Conservation (phyloP, 2,329 filamentous ascomycete species). For the Aspergillus intermedius region DNA sequence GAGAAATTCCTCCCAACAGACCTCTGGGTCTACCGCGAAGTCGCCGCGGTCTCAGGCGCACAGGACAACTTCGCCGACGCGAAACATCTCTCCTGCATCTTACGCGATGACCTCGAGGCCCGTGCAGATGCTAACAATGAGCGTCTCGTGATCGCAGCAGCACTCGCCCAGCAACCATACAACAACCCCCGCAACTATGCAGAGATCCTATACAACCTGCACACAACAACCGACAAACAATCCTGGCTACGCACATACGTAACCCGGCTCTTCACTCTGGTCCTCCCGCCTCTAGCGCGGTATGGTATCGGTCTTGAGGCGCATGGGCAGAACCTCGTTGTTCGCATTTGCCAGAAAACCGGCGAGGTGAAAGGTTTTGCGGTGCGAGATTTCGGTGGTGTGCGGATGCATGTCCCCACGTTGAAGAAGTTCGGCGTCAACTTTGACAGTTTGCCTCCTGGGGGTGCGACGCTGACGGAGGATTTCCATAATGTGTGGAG, state of each 20-base stretch:
- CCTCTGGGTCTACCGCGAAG: constrained; percentile 16
- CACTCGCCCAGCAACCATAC: constrained; percentile 8
- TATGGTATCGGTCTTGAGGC: constrained; percentile 37
- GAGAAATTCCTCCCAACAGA: constrained; percentile 11
- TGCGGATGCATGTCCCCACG: constrained; percentile 12
- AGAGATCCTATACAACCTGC: constrained; percentile 11
- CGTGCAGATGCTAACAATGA: constrained; percentile 11
- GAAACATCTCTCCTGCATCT: constrained; percentile 15
- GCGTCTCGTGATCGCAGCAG: constrained; percentile 12
- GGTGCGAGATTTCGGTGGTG: constrained; percentile 15
- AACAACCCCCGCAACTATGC: constrained; percentile 6
- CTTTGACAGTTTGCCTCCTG: constrained; percentile 5
- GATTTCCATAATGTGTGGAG: constrained; percentile 9
- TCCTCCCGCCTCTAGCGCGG: constrained; percentile 10
- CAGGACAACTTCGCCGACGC: constrained; percentile 14
- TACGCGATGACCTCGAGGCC: constrained; percentile 13
- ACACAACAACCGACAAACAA: constrained; percentile 8
- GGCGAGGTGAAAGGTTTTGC: constrained; percentile 13
- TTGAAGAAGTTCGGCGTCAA: constrained; percentile 4
- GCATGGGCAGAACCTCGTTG: constrained; percentile 27
- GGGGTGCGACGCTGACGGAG: constrained; percentile 5
- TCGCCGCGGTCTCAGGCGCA: constrained; percentile 13
- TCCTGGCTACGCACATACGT: constrained; percentile 15
- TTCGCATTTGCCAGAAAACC: constrained; percentile 10
- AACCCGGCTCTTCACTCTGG: constrained; percentile 4